Percentiles rank a stretch among this genome's conserved stretches.
Evolutionary conservation across 2,329 filamentous ascomycete genomes (phyloP).

Genomic region (Venturiaceae sp.): DNA sequence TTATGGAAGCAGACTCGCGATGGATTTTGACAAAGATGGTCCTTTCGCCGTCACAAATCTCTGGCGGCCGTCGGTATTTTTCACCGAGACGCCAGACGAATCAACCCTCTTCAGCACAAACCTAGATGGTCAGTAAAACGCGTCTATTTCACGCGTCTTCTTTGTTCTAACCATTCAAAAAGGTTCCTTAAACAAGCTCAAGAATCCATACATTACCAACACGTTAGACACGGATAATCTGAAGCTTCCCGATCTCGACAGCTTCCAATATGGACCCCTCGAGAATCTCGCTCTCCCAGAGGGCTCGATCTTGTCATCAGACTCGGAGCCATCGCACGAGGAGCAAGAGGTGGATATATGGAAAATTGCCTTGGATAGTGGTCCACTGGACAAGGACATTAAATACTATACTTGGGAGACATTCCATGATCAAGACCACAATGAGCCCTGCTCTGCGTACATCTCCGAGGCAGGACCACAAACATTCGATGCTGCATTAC

Average conservation of each 20-base stretch:
- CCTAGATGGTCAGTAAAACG: background rate
- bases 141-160: background rate
- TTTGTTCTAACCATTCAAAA: background rate
- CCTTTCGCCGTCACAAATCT: background rate
- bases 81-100: background rate
- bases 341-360: constrained; percentile 28
- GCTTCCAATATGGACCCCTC: constrained; percentile 28
- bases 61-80: background rate
- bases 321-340: constrained; percentile 12
- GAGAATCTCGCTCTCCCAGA: constrained; percentile 23
- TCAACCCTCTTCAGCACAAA: background rate
- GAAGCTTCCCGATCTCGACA: constrained; percentile 26
- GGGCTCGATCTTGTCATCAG: constrained; percentile 19
- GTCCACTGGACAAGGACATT: constrained; percentile 20
- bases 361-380: constrained; percentile 22
- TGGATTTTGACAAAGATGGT: background rate
- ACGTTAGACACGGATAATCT: constrained; percentile 23
- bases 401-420: constrained; percentile 58
- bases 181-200: constrained; percentile 25
- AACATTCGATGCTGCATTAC: constrained; percentile 54
- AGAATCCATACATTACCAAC: constrained; percentile 29
- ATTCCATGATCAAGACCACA: constrained; percentile 41
- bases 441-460: constrained; percentile 39
- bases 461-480: constrained; percentile 59
- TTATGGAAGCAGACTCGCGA: background rate